Evolutionary conservation across 768 basidiomycete genomes (phyloP), one percentile per base, ranked within the genome.

Genomic region (Boletellus emodensis): DNA sequence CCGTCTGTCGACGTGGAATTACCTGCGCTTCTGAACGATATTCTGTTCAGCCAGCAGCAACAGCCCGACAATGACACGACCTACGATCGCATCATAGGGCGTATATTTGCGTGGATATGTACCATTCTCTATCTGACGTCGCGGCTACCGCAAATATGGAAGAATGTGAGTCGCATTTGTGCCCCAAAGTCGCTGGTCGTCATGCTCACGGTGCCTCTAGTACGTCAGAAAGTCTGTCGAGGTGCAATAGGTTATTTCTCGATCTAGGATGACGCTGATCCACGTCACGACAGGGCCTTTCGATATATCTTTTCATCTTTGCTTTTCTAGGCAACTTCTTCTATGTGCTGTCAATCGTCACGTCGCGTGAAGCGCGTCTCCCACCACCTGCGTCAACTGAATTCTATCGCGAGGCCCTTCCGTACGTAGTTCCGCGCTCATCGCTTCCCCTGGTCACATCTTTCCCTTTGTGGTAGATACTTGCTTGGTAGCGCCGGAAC

Each of bases 71-170:
- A 61, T 63, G 37, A 56, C 42, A 46, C 57, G 40, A 48, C 63
- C 12, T 67, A 65, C 46, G 80, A 93, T 60, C 85, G 81, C 42
- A 63, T 93, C 22, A 71, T 98, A 43, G 96, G 96, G 1, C 85
- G 96, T 3, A 81, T 93, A 47, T 93, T 88, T 48, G 94, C 96
- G 9, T 99, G 96, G 96, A 63, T 86, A 17, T 97, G 95, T 65
- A 93, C 94, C 2, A 89, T 84, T 0, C 73, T 97, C 14, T 99
- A 99, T 68, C 73, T 99, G 33, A 97, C 95, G 3, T 90, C 88
- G 3, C 82, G 96, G 52, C 70, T 99, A 60, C 96, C 96, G 18
- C 96, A 99, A 68, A 96, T 99, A 55, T 98, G 96, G 96, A 95
- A 94, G 70, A 97, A 97, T 62, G 94, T 96, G 67, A 66, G 92